These are phyloP conservation scores for Aspergillus glaucus DNA, from an alignment of 2,329 filamentous ascomycete species.

Conservation along the genomic window DNA sequence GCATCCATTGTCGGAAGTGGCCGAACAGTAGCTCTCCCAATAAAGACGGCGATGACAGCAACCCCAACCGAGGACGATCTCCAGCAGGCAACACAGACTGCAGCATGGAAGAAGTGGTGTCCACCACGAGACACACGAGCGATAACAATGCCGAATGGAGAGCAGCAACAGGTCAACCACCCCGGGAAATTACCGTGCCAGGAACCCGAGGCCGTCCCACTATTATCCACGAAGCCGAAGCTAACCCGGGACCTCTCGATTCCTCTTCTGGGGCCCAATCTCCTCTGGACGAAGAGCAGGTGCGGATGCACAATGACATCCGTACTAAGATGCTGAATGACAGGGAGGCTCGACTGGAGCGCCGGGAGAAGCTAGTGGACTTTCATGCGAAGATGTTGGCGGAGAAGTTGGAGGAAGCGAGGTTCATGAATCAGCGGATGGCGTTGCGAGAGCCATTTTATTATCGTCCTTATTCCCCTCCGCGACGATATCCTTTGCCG, in stretches of 20 bases:
- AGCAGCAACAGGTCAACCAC: not conserved
- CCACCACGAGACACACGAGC: conserved; percentile 14
- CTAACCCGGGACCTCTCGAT: not conserved
- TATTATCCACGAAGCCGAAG: conserved; percentile 11
- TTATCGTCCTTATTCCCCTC: conserved; percentile 5
- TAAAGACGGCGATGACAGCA: conserved; percentile 1
- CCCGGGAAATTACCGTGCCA: conserved; percentile 5
- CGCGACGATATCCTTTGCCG: conserved; percentile 8
- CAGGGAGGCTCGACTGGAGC: conserved; percentile 20
- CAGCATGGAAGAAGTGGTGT: conserved; percentile 9
- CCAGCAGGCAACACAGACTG: conserved; percentile 13
- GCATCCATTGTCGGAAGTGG: conserved; percentile 21
- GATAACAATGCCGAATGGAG: conserved; percentile 1
- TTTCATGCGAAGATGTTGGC: conserved; percentile 15
- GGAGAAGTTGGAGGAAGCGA: conserved; percentile 9
- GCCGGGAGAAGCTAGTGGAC: conserved; percentile 18
- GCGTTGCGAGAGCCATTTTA: conserved; percentile 12
- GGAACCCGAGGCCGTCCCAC: conserved; percentile 11
- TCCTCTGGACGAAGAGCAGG: conserved; percentile 4
- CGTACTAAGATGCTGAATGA: conserved; percentile 23
- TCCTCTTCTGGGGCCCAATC: conserved; percentile 5
- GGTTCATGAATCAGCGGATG: conserved; percentile 9
- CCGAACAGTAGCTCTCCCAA: conserved; percentile 4
- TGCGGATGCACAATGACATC: conserved; percentile 17
- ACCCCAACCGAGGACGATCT: conserved; percentile 9